Percentiles rank a stretch among this genome's conserved stretches.
Evolutionary conservation across 2,329 filamentous ascomycete species (phyloP).

Genomic region (Coleophoma eucalyptorum): DNA sequence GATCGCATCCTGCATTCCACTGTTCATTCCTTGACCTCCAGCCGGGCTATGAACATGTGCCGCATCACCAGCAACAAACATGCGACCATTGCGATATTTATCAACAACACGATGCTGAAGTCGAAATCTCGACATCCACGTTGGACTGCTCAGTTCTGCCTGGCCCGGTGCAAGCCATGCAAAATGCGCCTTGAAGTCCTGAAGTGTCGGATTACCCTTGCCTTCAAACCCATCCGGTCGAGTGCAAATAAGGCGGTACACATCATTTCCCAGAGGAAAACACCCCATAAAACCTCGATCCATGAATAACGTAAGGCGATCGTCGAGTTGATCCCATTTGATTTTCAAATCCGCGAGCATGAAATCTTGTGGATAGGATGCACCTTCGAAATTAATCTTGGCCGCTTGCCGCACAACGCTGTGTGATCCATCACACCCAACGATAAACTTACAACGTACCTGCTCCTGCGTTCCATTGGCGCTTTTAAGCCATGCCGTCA

Average conservation of each 20-base stretch:
- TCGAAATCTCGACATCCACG: slow-evolving; percentile 41
- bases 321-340: slow-evolving; percentile 12
- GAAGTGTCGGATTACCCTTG: slow-evolving; percentile 22
- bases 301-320: too few species aligned
- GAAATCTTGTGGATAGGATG: slow-evolving; percentile 37
- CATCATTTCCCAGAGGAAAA: too few species aligned
- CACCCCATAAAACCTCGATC: too few species aligned
- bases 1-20: slow-evolving; percentile 29
- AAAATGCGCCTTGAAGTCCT: slow-evolving; percentile 29
- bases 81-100: slow-evolving; percentile 36
- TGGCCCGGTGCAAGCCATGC: slow-evolving; percentile 22
- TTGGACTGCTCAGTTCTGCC: slow-evolving; percentile 19
- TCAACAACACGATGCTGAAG: slow-evolving; percentile 38
- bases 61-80: slow-evolving; percentile 31
- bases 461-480: slow-evolving; percentile 16
- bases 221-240: too few species aligned
- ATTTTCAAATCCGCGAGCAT: slow-evolving; percentile 38
- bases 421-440: slow-evolving; percentile 49
- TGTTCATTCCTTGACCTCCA: slow-evolving; percentile 35
- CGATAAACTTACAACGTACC: slow-evolving; percentile 36
- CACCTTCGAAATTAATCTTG: slow-evolving; percentile 35
- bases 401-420: slow-evolving; percentile 40
- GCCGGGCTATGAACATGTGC: slow-evolving; percentile 32
- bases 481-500: slow-evolving; percentile 20
- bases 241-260: too few species aligned